Evolutionary conservation across 2,329 filamentous ascomycete species (phyloP), one percentile per base, ranked within the genome.

Genomic region (Exserohilum turcica): DNA sequence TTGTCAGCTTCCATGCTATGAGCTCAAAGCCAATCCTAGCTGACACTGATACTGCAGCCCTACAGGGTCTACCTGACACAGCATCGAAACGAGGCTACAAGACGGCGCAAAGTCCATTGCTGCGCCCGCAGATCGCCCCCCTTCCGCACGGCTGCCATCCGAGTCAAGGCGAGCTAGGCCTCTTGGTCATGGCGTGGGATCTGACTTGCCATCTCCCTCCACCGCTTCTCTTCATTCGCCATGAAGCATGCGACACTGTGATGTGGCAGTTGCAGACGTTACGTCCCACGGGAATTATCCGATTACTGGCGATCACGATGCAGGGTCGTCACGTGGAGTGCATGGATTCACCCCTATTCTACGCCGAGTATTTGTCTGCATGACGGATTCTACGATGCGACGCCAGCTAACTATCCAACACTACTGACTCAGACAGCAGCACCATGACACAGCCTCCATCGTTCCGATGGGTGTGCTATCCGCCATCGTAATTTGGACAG

Each of bases 11-110:
- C 31, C 35, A 49, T 31, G 24, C 35, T 35, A 45, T 16, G 32
- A 27, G 12, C 32, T 9, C 32, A 31, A 48, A 40, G 38, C 40
- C 40, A 13, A 9, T 27, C 36, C 46, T 13, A 10, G 40, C 12
- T 24, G 16, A 37, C 36, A 36, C n/a, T 9, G 16, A 37, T 40
- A 36, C n/a, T 9, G 38, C 51, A 54, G 51, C 46, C 46, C 24
- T 45, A 43, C 46, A 45, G 29, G 35, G 16, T 54, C 18, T 31
- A 50, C 29, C 21, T 50, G 51, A 50, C 15, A 36, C 46, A 28
- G 7, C 21, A 31, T 45, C 36, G 51, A 50, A 54, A 54, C 51
- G 28, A 18, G 24, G 24, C 40, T 46, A 36, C 38, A 40, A 46
- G 13, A 24, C 36, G 19, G 29, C 16, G 40, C 27, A 21, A 45